Evolutionary conservation across 768 basidiomycete species (phyloP).

Genomic region (Russula vinacea): DNA sequence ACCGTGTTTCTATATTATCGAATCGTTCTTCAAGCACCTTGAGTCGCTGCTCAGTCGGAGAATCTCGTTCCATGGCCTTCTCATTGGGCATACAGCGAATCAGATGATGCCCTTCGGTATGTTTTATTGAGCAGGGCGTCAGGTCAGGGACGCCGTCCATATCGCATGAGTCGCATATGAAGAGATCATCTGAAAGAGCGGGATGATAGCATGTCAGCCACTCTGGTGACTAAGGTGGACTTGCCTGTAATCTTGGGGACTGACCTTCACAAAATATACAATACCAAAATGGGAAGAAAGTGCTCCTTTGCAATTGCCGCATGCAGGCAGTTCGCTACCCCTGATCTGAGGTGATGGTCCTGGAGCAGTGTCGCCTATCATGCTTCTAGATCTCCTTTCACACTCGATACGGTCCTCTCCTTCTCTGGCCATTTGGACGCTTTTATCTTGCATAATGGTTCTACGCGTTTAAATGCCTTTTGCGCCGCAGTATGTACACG

Average conservation of each 20-base stretch:
- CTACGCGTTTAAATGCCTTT: conserved; percentile 14
- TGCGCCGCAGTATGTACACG: not conserved
- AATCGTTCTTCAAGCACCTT: not conserved
- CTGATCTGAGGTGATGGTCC: too few species aligned
- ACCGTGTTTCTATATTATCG: not conserved
- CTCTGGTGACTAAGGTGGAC: too few species aligned
- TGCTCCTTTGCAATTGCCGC: conserved; percentile 30
- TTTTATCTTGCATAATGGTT: conserved; percentile 1
- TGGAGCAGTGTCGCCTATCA: too few species aligned
- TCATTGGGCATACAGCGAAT: conserved; percentile 16
- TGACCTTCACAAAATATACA: conserved; percentile 34
- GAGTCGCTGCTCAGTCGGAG: conserved; percentile 10
- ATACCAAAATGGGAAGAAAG: conserved; percentile 37
- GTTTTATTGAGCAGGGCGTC: conserved; percentile 2
- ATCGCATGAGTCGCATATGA: conserved; percentile 30
- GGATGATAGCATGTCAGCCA: not conserved
- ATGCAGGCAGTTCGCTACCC: conserved; percentile 22
- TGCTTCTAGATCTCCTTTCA: not conserved
- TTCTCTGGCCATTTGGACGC: not conserved
- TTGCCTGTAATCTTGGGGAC: not conserved
- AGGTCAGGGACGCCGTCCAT: not conserved
- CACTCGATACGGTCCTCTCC: not conserved
- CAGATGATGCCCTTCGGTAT: conserved; percentile 15
- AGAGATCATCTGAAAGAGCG: conserved; percentile 12
- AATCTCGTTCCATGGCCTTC: not conserved